Base-by-base conservation (phyloP, 345 rosid species). In the Mangifera indica region DNA sequence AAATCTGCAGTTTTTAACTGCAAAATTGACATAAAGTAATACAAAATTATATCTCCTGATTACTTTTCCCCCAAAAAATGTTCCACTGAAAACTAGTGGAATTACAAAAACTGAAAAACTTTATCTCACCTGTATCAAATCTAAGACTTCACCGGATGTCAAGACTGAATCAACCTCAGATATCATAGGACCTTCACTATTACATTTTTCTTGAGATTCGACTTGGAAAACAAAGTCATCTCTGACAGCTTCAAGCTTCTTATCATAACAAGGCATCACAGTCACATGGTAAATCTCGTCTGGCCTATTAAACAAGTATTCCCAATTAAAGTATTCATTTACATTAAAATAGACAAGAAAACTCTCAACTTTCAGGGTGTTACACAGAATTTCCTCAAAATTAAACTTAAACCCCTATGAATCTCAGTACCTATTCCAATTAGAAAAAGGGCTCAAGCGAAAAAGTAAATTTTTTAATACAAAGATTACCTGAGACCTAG, bases 261-360 rank as follows among this genome's bases (percentile, higher is more conserved):
- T 95, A 80, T 95, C 99, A 76, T 91, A 93, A 70, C 98, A 95
- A 7, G 98, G 99, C 98, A 95, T 95, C 77, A 93, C 92, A 24
- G 97, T 91, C 65, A 91, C 97, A 82, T 95, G 98, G 80, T 91
- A 91, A 57, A 93, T 77, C 70, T 95, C 91, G 9, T 91, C 85
- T 13, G 91, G 85, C 89, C 99, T 95, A 78, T 67, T 56, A 80
- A 67, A 63, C 11, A 81, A 48, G 37, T 22, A 64, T 67, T 66
- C 45, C 40, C 57, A 66, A 79, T 71, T 64, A 51, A 72, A 74
- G 52, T 21, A 32, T 10, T 60, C 2, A 67, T 51, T 42, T 24
- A 10, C 34, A 56, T 18, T 57, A 44, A 58, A 20, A 18, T n/a
- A 60, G 58, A 58, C 57, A 48, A 3, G 8, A 60, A 20, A 60